These are phyloP conservation scores for Cyathus striatus DNA, from an alignment of 768 basidiomycete species.

Conservation along the genomic window DNA sequence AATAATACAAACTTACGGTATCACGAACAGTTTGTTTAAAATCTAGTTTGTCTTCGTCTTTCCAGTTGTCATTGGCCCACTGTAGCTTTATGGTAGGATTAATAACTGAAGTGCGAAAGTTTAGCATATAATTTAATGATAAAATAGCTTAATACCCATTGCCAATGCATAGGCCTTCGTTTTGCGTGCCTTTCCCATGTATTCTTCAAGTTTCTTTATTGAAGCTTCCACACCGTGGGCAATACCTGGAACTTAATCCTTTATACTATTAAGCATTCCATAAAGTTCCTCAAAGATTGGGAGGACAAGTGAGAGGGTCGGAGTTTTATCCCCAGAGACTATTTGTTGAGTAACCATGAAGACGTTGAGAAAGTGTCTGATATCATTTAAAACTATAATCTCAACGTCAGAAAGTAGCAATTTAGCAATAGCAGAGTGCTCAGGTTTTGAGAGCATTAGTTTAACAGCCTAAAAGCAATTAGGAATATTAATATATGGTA, in stretches of 20 bases:
- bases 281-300: slow-evolving; percentile 25
- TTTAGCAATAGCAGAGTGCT: slow-evolving; percentile 9
- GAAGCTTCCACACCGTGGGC: slow-evolving; percentile 17
- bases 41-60: background rate
- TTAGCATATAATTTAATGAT: background rate
- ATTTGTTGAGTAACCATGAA: slow-evolving; percentile 26
- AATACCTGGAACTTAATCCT: slow-evolving; percentile 14
- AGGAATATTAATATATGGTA: slow-evolving; percentile 1
- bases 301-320: slow-evolving; percentile 24
- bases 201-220: slow-evolving; percentile 25
- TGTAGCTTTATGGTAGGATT: slow-evolving; percentile 11
- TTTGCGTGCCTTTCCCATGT: slow-evolving; percentile 14
- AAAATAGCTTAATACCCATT: slow-evolving; percentile 16
- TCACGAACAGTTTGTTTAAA: background rate
- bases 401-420: slow-evolving; percentile 6
- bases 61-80: background rate
- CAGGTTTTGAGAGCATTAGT: slow-evolving; percentile 10
- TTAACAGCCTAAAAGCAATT: slow-evolving; percentile 12
- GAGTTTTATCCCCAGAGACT: slow-evolving; percentile 25
- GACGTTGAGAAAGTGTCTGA: slow-evolving; percentile 18
- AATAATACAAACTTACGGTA: background rate
- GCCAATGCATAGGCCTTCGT: slow-evolving; percentile 22
- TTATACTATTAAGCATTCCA: slow-evolving; percentile 7
- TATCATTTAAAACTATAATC: slow-evolving; percentile 19
- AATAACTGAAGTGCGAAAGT: slow-evolving; percentile 7